Evolutionary conservation across 257 asterid genomes (phyloP).

Genomic region (Craterostigma plantagineum): DNA sequence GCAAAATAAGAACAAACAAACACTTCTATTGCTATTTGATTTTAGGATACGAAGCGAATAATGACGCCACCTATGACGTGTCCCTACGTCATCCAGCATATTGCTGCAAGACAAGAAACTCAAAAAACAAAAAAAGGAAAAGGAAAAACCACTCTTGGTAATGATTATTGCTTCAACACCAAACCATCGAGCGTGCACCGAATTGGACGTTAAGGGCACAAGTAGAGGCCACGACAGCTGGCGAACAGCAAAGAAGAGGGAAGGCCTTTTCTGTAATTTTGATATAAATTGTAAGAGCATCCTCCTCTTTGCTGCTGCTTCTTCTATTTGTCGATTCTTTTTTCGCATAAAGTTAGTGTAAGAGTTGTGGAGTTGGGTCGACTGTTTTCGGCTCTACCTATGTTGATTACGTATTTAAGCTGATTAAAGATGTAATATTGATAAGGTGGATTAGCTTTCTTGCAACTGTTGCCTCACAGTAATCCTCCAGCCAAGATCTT

Average conservation of each 20-base stretch:
- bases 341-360: no score
- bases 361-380: no score
- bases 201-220: conserved; percentile 10
- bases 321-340: background rate
- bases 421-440: no score
- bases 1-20: background rate
- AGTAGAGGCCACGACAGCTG: conserved; percentile 16
- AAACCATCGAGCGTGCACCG: conserved; percentile 24
- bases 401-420: no score
- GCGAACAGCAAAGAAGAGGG: conserved; percentile 1
- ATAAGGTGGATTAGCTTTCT: no score
- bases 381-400: no score
- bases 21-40: no score
- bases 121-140: background rate
- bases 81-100: conserved; percentile 11
- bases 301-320: background rate
- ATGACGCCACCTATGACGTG: conserved; percentile 5
- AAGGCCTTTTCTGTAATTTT: no score
- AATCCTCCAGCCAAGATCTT: no score
- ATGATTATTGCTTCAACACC: conserved; percentile 25
- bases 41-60: no score
- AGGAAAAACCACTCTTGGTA: conserved; percentile 3
- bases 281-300: no score
- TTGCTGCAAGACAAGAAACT: background rate
- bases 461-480: no score